Base-by-base conservation (phyloP, 2,329 filamentous ascomycete genomes). In the Talaromyces sp. region DNA sequence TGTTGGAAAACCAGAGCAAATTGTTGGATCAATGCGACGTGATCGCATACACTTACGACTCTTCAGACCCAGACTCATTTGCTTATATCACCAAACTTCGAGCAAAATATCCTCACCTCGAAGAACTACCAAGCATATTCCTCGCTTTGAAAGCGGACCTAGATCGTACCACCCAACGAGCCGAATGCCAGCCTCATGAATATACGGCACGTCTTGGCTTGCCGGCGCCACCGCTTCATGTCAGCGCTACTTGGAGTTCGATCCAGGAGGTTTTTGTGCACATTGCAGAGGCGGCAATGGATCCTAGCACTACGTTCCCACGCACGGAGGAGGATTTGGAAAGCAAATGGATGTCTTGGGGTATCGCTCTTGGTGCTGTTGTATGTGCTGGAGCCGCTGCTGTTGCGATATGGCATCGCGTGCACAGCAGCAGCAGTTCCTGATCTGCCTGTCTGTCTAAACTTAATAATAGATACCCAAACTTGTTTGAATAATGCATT, bases 1-100 rank as follows among this genome's bases (percentile, higher is more conserved):
- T 98, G 63, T 82, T 99, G 3, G 95, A 98, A 64, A 99, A 99
- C 74, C 88, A 89, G 73, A 86, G 88, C 52, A 97, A 96, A 77
- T 84, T 82, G 3, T 72, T 99, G 14, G 92, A 97, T 72, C 89
- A 93, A 6, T 98, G 94, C 77, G 95, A 99, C 77, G 84, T 99
- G 27, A 85, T 99, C 54, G 96, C 94, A 78, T 98, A 96, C 78
- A 89, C 92, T 0, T 99, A 98, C 79, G 95, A 99, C 80, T 98
- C 94, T 2, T 96, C 93, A 1, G 93, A 99, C 67, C 94, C 95
- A 0, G 93, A 98, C 76, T 97, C 92, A 3, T 99, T 99, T 77
- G 88, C 90, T 1, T 93, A 98, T 73, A 92, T 99, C 62, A 90
- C 94, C 43, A 86, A 90, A 19, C 82, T 97, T 58, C 88, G 93